Evolutionary conservation across 805 yeast species (phyloP), one percentile per base, ranked within the genome.

Genomic region (Starmerella vitae): DNA sequence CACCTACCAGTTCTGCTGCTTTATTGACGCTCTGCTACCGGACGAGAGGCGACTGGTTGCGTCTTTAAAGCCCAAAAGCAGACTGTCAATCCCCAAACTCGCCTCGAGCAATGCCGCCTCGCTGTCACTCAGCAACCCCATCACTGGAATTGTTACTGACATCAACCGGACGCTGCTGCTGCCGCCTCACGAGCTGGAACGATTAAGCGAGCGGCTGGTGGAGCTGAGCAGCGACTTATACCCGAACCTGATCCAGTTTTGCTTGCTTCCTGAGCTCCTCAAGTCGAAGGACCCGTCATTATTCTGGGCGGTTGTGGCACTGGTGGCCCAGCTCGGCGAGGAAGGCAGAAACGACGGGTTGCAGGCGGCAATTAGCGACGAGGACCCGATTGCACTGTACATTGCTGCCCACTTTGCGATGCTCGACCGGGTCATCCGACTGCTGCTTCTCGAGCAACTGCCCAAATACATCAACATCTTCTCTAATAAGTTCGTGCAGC

Each of bases 351-450:
- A n/a, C n/a, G n/a, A n/a, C n/a, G n/a, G n/a, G n/a, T 22, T 22
- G 26, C 7, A 9, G 19, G 21, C 19, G 10, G 10, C 10, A 7
- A 8, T 42, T 4, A 7, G 20, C 10, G 37, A 27, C 19, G 53
- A 62, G 34, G 57, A 56, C 33, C 34, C 57, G 9, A 61, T 77
- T 8, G 73, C 75, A 43, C 85, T 88, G 1, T 61, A 75, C 0
- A 65, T 85, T n/a, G 63, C 80, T 26, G 62, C 68, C 30, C 67
- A 79, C 19, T 86, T 74, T 52, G 52, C 71, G 1, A 60, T 76
- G 15, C 71, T 78, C 10, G 95, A 88, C 58, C 67, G 97, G 45
- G 74, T 85, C 1, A 66, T 84, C 3, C 65, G 97, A 40, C 66
- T 84, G 50, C 65, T 76, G n/a, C 60, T 91, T 21, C 64, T 88